A percentile compares a stretch with the other conserved stretches of the same genome.
Evolutionary conservation across 495 filamentous ascomycete genomes (phyloP).

Genomic region (Echria macrotheca): DNA sequence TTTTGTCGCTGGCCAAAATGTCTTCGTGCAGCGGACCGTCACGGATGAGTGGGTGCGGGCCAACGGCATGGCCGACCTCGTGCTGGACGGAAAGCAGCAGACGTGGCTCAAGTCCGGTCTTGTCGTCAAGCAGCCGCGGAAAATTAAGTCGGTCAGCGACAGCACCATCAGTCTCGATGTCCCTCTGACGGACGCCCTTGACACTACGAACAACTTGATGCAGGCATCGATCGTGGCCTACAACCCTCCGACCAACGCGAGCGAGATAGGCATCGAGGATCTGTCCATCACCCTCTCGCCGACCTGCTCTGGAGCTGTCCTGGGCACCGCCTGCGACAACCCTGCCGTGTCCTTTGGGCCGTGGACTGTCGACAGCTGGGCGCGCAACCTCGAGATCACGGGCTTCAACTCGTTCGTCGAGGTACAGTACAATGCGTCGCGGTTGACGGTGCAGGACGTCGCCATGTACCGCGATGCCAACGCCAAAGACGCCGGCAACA

Average conservation of each 20-base stretch:
- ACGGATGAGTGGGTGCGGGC: constrained; percentile 13
- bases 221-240: constrained; percentile 8
- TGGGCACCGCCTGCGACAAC: constrained; percentile 7
- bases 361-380: constrained; percentile 10
- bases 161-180: constrained; percentile 11
- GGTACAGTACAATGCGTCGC: constrained; percentile 7
- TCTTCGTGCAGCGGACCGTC: constrained; percentile 8
- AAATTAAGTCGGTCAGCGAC: constrained; percentile 6
- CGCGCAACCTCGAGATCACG: constrained; percentile 10
- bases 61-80: constrained; percentile 16
- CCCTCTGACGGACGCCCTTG: constrained; percentile 15
- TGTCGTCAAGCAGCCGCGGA: constrained; percentile 11
- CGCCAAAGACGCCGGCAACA: background rate
- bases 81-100: constrained; percentile 1
- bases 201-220: constrained; percentile 8
- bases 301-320: constrained; percentile 12
- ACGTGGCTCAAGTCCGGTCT: constrained; percentile 12
- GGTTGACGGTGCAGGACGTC: constrained; percentile 11
- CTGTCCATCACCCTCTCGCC: constrained; percentile 11
- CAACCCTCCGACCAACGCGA: background rate
- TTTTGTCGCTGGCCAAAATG: constrained; percentile 8
- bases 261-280: constrained; percentile 13
- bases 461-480: constrained; percentile 12
- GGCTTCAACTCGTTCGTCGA: constrained; percentile 16
- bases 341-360: constrained; percentile 10